Conservation (phyloP, 306 rosid genomes). For the Fragaria iinumae region DNA sequence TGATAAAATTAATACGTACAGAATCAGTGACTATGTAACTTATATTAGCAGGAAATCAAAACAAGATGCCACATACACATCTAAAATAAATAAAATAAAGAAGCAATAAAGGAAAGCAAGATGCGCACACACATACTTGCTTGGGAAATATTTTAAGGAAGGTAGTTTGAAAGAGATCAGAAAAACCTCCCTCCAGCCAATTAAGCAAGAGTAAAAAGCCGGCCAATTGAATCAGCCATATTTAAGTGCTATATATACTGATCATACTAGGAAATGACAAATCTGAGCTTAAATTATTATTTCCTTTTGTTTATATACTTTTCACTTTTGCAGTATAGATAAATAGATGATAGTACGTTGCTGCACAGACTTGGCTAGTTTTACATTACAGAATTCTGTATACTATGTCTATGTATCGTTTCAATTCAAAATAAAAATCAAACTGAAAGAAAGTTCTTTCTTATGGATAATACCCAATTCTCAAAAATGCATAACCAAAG, state of each 20-base stretch:
- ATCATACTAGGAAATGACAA: neutral
- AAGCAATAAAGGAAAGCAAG: too few species aligned
- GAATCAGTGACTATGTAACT: too few species aligned
- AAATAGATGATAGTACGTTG: neutral
- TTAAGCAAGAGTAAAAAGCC: neutral
- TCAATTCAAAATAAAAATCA: neutral
- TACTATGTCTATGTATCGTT: neutral
- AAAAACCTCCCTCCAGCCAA: neutral
- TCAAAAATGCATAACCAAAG: neutral
- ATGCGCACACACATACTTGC: too few species aligned
- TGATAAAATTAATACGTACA: too few species aligned
- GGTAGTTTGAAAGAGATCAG: too few species aligned
- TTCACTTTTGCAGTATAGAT: neutral
- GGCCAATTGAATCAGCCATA: neutral
- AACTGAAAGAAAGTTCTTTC: neutral
- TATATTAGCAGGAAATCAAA: too few species aligned
- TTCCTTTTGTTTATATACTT: neutral
- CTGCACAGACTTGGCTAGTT: neutral
- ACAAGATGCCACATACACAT: too few species aligned
- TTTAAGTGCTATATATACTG: neutral
- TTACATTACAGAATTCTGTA: neutral
- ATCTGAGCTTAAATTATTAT: neutral
- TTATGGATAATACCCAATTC: neutral
- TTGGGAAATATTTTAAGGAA: too few species aligned
- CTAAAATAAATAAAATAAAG: too few species aligned